These are phyloP conservation scores for Monosporozyma yasuniensis DNA, from an alignment of 805 yeast genomes.

Conservation along the genomic window DNA sequence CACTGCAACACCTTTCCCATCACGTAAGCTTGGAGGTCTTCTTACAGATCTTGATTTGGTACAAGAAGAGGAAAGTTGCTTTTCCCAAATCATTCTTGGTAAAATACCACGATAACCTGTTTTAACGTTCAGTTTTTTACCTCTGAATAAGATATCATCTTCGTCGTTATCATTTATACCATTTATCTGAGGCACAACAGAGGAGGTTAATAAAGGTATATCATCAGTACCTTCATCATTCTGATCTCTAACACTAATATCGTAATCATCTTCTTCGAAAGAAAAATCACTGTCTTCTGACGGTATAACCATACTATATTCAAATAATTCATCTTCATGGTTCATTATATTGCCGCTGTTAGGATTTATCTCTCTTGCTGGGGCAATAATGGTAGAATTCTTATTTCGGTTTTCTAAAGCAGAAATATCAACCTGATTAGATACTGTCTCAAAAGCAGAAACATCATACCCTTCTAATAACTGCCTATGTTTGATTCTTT, in stretches of 20 bases:
- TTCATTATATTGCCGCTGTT: background rate
- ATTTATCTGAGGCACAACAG: background rate
- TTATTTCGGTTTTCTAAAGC: background rate
- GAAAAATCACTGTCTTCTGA: background rate
- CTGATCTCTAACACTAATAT: background rate
- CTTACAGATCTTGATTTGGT: background rate
- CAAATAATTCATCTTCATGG: background rate
- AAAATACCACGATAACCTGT: conserved; percentile 28
- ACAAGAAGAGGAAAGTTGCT: conserved; percentile 7
- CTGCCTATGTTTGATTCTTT: conserved; percentile 26
- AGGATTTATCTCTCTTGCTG: background rate
- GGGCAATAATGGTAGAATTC: background rate
- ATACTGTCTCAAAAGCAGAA: conserved; percentile 17
- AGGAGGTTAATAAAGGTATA: background rate
- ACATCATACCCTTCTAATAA: conserved; percentile 25
- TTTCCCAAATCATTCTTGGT: conserved; percentile 28
- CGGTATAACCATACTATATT: background rate
- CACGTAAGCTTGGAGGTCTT: background rate
- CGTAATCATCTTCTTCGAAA: background rate
- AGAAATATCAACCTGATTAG: conserved; percentile 16
- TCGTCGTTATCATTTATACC: conserved; percentile 1
- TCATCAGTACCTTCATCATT: background rate
- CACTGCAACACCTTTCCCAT: conserved; percentile 22
- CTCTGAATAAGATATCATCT: conserved; percentile 21
- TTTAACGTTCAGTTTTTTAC: conserved; percentile 19